phyloP scores from a whole-genome alignment of 805 yeast genomes.

The Pichia ethanolica region DNA sequence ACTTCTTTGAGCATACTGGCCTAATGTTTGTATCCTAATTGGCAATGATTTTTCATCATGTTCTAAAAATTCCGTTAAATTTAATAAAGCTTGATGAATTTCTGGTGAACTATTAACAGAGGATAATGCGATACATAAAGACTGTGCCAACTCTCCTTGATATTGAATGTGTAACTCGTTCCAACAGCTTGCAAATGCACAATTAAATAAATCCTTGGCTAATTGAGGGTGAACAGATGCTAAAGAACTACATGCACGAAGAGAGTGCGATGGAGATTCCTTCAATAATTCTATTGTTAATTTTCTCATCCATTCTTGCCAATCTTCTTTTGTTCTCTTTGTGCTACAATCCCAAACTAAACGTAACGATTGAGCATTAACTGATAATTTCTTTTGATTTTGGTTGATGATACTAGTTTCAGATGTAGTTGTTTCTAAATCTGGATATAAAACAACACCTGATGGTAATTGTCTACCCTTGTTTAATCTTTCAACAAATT shows the following conservation, averaged over 20 bases:
- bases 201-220: constrained; percentile 86
- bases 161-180: constrained; percentile 79
- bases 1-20: constrained; percentile 88
- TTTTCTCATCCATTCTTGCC: constrained; percentile 96
- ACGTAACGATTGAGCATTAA: constrained; percentile 55
- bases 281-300: constrained; percentile 77
- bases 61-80: constrained; percentile 93
- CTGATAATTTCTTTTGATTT: constrained; percentile 67
- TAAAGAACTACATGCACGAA: constrained; percentile 84
- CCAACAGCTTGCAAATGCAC: constrained; percentile 96
- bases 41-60: constrained; percentile 95
- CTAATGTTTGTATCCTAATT: constrained; percentile 79
- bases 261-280: constrained; percentile 90
- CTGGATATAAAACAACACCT: constrained; percentile 61
- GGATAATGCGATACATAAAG: constrained; percentile 79
- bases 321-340: constrained; percentile 85
- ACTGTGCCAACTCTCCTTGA: constrained; percentile 81
- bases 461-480: constrained; percentile 85
- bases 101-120: constrained; percentile 94
- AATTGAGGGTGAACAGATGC: constrained; percentile 84
- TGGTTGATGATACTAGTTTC: constrained; percentile 60
- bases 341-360: constrained; percentile 90
- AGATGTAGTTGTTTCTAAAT: constrained; percentile 30
- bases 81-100: constrained; percentile 80
- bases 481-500: constrained; percentile 65